Conservation (phyloP, 1,139 yeast genomes). For the Scheffersomyces segobiensis region DNA sequence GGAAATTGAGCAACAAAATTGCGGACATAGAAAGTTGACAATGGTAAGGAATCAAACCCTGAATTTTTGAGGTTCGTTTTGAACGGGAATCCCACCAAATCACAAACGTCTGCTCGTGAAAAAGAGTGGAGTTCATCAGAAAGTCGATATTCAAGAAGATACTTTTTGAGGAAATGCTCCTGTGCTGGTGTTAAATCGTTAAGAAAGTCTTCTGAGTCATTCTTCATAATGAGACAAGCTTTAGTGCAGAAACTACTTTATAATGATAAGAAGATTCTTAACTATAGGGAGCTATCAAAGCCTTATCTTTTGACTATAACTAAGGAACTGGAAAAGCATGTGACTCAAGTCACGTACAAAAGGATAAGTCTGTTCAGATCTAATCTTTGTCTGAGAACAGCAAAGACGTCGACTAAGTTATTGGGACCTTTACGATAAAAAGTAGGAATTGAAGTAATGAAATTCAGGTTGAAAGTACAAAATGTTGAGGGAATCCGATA, state of each 20-base stretch:
- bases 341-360: background rate
- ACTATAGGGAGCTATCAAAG: background rate
- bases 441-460: background rate
- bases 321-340: background rate
- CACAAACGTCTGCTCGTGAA: conserved; percentile 58
- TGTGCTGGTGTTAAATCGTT: conserved; percentile 51
- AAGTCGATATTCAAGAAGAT: conserved; percentile 63
- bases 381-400: too few relatives aligned
- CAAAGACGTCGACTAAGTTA: too few relatives aligned
- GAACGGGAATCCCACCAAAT: conserved; percentile 77
- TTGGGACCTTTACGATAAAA: background rate
- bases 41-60: conserved; percentile 51
- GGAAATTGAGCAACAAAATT: conserved; percentile 72
- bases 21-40: conserved; percentile 63
- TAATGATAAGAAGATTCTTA: background rate
- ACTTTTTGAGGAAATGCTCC: conserved; percentile 85
- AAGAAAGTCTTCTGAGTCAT: background rate
- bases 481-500: background rate
- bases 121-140: conserved; percentile 60
- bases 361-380: too few relatives aligned
- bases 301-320: background rate
- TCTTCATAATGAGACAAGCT: background rate
- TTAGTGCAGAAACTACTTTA: background rate
- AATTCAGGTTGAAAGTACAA: background rate
- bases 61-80: conserved; percentile 12